phyloP scores from a whole-genome alignment of 495 filamentous ascomycete species.

The Hypomontagnella monticulosa region DNA sequence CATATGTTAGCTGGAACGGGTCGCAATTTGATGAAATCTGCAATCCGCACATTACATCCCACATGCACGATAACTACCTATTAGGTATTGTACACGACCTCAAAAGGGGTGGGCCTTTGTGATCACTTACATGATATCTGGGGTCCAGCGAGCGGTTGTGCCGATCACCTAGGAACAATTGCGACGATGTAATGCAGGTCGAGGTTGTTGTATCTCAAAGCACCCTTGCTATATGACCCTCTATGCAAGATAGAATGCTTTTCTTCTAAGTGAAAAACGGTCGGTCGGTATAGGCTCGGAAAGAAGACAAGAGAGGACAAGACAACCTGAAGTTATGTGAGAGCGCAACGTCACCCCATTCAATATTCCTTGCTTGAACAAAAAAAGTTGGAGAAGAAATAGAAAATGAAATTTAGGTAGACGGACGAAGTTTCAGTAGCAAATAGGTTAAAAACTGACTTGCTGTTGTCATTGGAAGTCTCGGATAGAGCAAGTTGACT shows the following conservation, averaged over 20 bases:
- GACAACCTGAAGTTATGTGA: not conserved
- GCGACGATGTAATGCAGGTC: conserved; percentile 38
- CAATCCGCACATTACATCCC: not conserved
- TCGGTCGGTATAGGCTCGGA: conserved; percentile 2
- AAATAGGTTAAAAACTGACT: not conserved
- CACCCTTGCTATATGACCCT: conserved; percentile 18
- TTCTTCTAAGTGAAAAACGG: not conserved
- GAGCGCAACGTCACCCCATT: conserved; percentile 27
- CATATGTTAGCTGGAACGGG: conserved; percentile 24
- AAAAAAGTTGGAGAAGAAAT: not conserved
- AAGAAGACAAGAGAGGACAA: conserved; percentile 13
- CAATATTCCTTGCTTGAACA: conserved; percentile 3
- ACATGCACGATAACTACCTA: conserved; percentile 23
- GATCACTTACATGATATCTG: conserved; percentile 39
- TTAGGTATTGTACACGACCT: conserved; percentile 6
- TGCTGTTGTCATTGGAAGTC: not conserved
- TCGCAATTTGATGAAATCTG: conserved; percentile 23
- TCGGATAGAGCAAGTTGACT: conserved; percentile 11
- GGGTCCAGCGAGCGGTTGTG: conserved; percentile 16
- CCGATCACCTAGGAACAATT: conserved; percentile 40
- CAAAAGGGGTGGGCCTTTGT: conserved; percentile 27
- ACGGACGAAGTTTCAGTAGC: not conserved
- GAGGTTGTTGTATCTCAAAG: conserved; percentile 22
- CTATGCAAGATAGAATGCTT: conserved; percentile 17
- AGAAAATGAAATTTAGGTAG: not conserved